Conservation (phyloP, 2,329 filamentous ascomycete species). For the Cercospora canescens region DNA sequence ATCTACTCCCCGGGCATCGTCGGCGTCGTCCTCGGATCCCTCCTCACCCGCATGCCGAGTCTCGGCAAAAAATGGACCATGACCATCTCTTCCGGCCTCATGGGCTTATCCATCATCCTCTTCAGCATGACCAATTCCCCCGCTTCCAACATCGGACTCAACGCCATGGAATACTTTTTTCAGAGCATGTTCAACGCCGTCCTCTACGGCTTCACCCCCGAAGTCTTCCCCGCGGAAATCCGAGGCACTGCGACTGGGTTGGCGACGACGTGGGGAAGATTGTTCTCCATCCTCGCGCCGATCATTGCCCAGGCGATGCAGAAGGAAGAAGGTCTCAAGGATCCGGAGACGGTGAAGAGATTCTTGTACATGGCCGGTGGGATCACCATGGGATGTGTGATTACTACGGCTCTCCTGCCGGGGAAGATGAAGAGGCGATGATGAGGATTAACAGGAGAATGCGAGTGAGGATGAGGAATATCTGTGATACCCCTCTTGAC, state of each 20-base stretch:
- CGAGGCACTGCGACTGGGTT: slow-evolving; percentile 52
- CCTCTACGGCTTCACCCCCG: slow-evolving; percentile 54
- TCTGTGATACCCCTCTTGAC: background rate
- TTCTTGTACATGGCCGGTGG: slow-evolving; percentile 59
- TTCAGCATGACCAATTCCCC: slow-evolving; percentile 48
- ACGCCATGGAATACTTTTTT: slow-evolving; percentile 56
- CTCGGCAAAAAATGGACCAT: slow-evolving; percentile 50
- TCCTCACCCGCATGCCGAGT: slow-evolving; percentile 49
- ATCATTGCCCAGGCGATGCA: slow-evolving; percentile 52
- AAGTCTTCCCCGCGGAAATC: slow-evolving; percentile 53
- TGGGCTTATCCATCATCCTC: slow-evolving; percentile 48
- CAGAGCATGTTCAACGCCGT: slow-evolving; percentile 55
- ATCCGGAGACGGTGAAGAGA: slow-evolving; percentile 43
- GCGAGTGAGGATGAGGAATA: background rate
- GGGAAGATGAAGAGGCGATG: slow-evolving; percentile 41
- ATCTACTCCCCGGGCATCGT: slow-evolving; percentile 56
- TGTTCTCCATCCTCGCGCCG: slow-evolving; percentile 60
- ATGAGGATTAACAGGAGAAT: background rate
- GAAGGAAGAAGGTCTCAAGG: slow-evolving; percentile 20
- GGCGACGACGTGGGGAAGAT: slow-evolving; percentile 59
- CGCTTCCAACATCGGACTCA: slow-evolving; percentile 51
- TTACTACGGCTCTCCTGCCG: slow-evolving; percentile 53
- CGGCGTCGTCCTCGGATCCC: slow-evolving; percentile 52
- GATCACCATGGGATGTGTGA: slow-evolving; percentile 54
- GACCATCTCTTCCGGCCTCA: slow-evolving; percentile 45